Conservation (phyloP, 176 grass and related monocot genomes). For the Panicum miliaceum region DNA sequence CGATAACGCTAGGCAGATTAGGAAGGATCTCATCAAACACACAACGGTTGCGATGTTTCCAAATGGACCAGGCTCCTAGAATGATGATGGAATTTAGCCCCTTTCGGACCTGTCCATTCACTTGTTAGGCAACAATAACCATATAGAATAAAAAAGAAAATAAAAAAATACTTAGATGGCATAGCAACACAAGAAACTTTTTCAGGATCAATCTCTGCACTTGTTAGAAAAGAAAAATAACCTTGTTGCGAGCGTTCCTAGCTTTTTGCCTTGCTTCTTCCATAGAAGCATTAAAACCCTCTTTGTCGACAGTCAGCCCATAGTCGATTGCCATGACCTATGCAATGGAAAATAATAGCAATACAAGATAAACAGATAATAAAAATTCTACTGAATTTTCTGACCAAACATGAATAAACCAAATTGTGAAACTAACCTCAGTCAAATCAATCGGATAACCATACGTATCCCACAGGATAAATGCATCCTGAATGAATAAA, state of each 20-base stretch:
- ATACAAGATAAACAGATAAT: slow-evolving; percentile 28
- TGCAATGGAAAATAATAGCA: slow-evolving; percentile 12
- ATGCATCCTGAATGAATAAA: slow-evolving; percentile 69
- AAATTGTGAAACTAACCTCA: slow-evolving; percentile 63
- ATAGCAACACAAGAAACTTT: not conserved
- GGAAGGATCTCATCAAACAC: too few relatives aligned
- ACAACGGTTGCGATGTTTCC: too few relatives aligned
- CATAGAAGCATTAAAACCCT: slow-evolving; percentile 82
- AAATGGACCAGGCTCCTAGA: too few relatives aligned
- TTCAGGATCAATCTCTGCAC: slow-evolving; percentile 17
- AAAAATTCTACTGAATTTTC: slow-evolving; percentile 5
- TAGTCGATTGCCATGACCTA: slow-evolving; percentile 92
- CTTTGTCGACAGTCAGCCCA: slow-evolving; percentile 70
- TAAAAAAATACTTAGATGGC: slow-evolving; percentile 8
- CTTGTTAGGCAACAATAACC: not conserved
- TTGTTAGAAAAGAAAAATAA: slow-evolving; percentile 15
- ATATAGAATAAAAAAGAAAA: not conserved
- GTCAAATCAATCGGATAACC: slow-evolving; percentile 98
- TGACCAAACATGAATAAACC: slow-evolving; percentile 16
- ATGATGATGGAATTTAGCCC: too few relatives aligned
- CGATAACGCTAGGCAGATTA: too few relatives aligned
- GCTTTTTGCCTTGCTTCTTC: slow-evolving; percentile 93
- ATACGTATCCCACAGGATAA: slow-evolving; percentile 95
- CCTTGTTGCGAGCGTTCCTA: slow-evolving; percentile 87
- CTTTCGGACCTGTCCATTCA: too few relatives aligned